Base-by-base conservation (phyloP, 2,329 filamentous ascomycete species). In the Seiridium unicorne region DNA sequence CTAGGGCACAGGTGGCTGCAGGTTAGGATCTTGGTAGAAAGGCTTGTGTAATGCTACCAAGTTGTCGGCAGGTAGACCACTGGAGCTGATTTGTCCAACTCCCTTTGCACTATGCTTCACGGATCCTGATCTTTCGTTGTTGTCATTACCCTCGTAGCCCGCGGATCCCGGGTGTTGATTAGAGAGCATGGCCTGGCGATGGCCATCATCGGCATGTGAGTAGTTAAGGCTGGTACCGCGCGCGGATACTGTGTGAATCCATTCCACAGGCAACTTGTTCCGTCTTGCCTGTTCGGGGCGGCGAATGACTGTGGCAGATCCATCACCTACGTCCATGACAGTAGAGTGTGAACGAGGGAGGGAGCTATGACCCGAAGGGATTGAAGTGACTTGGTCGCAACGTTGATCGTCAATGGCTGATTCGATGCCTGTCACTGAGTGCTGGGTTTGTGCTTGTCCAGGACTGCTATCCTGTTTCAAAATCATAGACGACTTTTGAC, bases 231-330 rank as follows among this genome's bases (percentile, higher is more conserved):
- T 32, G 5, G 47, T 32, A 32, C 35, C 7, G 47, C 26, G 32
- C 1, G 47, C 32, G 6, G 47, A 49, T 8, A 3, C 18, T 8
- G 9, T 5, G 10, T 32, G 18, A 32, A 36, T 38, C 44, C 54
- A 57, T 5, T 44, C 40, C 44, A 57, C 44, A 5, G 42, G 54
- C 8, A 65, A 57, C 1, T 56, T 32, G 34, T 49, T 40, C 13
- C 56, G 58, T n/a, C 58, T 64, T 40, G 59, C 63, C 40, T 60
- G 62, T 26, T 54, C 57, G 3, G 60, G 65, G 13, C 61, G 60
- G 7, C 61, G 46, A 32, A 60, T 57, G 31, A 66, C 60, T 4
- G 66, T 68, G 34, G 62, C 10, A 1, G 18, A 5, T 11, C 44
- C 44, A n/a, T 48, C 44, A 18, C 9, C 31, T 10, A 48, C 13